phyloP scores from a whole-genome alignment of 2,329 filamentous ascomycete species.

The Raffaelea arxii region DNA sequence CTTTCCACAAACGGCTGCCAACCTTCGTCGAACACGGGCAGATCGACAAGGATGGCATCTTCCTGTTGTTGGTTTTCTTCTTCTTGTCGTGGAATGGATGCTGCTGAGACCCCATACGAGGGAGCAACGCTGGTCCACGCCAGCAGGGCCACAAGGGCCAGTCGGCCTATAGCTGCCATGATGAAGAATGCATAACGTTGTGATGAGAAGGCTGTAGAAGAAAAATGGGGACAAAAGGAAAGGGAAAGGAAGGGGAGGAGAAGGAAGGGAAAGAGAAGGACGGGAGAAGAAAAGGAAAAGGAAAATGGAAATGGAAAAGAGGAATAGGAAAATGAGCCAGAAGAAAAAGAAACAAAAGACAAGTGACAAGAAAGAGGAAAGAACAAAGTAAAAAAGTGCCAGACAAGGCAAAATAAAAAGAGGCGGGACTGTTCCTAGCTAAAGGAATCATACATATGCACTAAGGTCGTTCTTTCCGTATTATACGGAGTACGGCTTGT shows the following conservation, averaged over 20 bases:
- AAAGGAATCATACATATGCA: too few relatives aligned
- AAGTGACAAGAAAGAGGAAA: not conserved
- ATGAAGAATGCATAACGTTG: not conserved
- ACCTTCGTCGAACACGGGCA: constrained; percentile 1
- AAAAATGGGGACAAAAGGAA: not conserved
- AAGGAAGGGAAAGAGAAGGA: not conserved
- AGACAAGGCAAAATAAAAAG: not conserved
- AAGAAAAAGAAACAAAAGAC: not conserved
- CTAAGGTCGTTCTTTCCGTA: too few relatives aligned
- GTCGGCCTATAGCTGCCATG: constrained; percentile 9
- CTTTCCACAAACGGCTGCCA: constrained; percentile 11
- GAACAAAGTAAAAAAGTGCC: not conserved
- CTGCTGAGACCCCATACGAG: not conserved
- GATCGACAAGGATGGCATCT: not conserved
- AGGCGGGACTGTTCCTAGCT: too few relatives aligned
- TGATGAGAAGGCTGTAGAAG: not conserved
- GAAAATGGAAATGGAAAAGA: not conserved
- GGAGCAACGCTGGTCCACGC: constrained; percentile 1
- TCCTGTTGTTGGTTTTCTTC: not conserved
- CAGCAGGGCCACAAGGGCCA: constrained; percentile 8
- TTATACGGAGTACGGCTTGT: too few relatives aligned
- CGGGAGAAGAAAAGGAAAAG: not conserved
- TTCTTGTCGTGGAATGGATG: not conserved
- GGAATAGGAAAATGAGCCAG: not conserved
- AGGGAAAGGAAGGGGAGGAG: not conserved